Base-by-base conservation (phyloP, 768 basidiomycete species). In the Trametes elegans region DNA sequence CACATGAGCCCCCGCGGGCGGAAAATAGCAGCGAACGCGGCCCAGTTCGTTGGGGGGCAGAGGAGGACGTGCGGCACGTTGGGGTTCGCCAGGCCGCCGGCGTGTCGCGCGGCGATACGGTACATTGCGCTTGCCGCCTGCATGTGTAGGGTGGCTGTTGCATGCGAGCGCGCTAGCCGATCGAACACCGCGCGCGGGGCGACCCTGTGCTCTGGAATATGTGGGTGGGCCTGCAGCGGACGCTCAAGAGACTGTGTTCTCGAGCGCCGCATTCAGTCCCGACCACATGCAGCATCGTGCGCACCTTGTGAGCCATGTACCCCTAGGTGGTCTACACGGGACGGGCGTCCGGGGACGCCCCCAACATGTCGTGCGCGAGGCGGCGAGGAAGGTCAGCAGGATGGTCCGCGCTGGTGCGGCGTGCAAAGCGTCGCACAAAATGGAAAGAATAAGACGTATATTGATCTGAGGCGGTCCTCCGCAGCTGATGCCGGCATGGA, bases 341-440 rank as follows among this genome's bases (percentile, higher is more conserved):
- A 49, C 55, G 55, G 32, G 18, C 29, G 40, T 27, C 55, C 55
- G 55, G 47, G 48, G 35, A 34, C 24, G 48, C 48, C 41, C 41
- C 31, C 41, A 56, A 32, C 55, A 56, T 38, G 55, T n/a, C 40
- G 32, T n/a, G 27, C 47, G 48, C 27, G 55, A 56, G 55, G 55
- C 47, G 36, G 55, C 32, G 41, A 43, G 49, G 55, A 44, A 56
- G 41, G 48, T 56, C 55, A 56, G 26, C 55, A 28, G 55, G 47
- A 28, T 27, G 26, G 41, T 34, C 41, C 55, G 47, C 36, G 55
- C 48, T 49, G 23, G 41, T 32, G 23, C 31, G 42, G 55, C 55
- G 55, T 56, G 47, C 42, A 27, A 19, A 35, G 27, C 23, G 45
- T 54, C 39, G 53, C 36, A 24, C 36, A 48, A 43, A 31, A 49